A percentile compares a stretch with the other conserved stretches of the same genome.
phyloP scores from a whole-genome alignment of 176 grass and related monocot genomes.

The Lolium multiflorum region DNA sequence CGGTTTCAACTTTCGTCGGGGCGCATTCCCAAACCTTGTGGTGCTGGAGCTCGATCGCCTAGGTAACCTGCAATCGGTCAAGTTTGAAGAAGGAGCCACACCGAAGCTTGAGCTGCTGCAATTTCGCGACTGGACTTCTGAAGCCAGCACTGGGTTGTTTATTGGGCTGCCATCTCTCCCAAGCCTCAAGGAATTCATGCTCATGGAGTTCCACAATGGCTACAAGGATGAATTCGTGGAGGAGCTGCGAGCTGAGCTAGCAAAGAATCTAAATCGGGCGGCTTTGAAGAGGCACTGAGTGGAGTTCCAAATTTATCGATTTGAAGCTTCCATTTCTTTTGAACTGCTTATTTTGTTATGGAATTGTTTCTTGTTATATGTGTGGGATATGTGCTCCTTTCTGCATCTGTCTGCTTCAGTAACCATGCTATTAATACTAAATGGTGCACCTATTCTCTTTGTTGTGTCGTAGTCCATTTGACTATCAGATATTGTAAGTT shows the following conservation, averaged over 20 bases:
- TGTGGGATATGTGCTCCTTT: background rate
- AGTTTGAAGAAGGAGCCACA: background rate
- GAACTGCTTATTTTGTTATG: background rate
- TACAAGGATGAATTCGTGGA: background rate
- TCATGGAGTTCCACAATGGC: slow-evolving; percentile 2
- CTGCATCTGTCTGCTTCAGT: background rate
- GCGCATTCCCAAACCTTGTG: background rate
- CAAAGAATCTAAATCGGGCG: background rate
- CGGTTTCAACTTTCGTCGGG: background rate
- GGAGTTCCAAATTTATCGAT: background rate
- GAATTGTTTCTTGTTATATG: background rate
- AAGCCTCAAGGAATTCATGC: slow-evolving; percentile 4
- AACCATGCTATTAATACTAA: background rate
- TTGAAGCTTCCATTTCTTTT: background rate
- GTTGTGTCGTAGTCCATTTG: background rate
- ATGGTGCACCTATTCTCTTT: background rate
- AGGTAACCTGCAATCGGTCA: background rate
- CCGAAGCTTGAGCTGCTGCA: background rate
- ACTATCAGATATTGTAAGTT: background rate
- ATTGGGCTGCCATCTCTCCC: background rate
- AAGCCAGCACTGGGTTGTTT: slow-evolving; percentile 10
- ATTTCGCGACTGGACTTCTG: slow-evolving; percentile 1
- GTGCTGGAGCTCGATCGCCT: slow-evolving; percentile 2
- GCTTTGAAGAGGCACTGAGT: background rate
- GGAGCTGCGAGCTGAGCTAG: background rate